A percentile compares a stretch with the other conserved stretches of the same genome.
Evolutionary conservation across 345 rosid genomes (phyloP).

Genomic region (Citrus sinensis): DVS_A1.0 CM039162.1:28033001-28033500

Average conservation of each 20-base stretch:
- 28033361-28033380: not conserved
- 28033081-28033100: not conserved
- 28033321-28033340: not conserved
- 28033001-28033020: not conserved
- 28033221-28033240: not conserved
- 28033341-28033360: not conserved
- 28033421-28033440: not conserved
- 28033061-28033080: not conserved
- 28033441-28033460: not conserved
- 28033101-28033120: not conserved
- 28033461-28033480: not conserved
- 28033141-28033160: not conserved
- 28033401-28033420: not conserved
- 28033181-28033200: not conserved
- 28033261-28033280: not conserved
- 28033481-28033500: not conserved
- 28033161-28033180: not conserved
- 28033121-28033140: not conserved
- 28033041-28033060: not conserved
- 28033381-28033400: not conserved
- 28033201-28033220: not conserved
- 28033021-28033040: not conserved
- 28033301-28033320: not conserved
- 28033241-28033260: not conserved
- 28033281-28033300: not conserved